Evolutionary conservation across 2,329 filamentous ascomycete genomes (phyloP), one percentile per base, ranked within the genome.

Genomic region (Fusarium solani-melongenae): DNA sequence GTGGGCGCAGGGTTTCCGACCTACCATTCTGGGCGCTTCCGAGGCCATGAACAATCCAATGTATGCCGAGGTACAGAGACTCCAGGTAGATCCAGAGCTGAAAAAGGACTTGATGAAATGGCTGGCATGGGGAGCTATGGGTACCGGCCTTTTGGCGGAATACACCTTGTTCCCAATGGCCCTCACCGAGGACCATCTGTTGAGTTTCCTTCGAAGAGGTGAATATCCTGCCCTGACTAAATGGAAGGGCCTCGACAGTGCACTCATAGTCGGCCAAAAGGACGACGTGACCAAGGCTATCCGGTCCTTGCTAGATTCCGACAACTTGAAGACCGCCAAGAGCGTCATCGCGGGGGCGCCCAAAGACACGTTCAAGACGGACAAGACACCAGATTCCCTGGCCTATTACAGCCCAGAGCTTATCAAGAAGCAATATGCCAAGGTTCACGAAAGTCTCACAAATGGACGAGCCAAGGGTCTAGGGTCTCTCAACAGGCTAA

Each of bases 101-200:
- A 91, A 92, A 80, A 85, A 84, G 15, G 94, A 97, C 71, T 79
- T 98, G 34, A 91, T 94, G 86, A 88, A 93, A 72, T 98, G 95
- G 95, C 84, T 98, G 70, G 96, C 96, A 0, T 99, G 96, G 95
- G 94, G 94, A 62, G 92, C 92, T 68, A 96, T 98, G 94, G 92
- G 92, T 14, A 92, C 92, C 20, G 96, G 96, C 2, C 84, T 98
- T 38, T 86, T 98, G 56, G 88, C 92, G 17, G 92, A 96, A 80
- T 92, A 92, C 83, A 88, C 93, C n/a, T 88, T 94, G 29, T 88
- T 98, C 60, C 96, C 96, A 5, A 98, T 98, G 93, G 93, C 90
- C 0, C 81, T 90, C 20, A 89, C 91, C 74, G 90, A 95, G 69
- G 94, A 98, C 78, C 82, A 89, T 3, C 86, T 96, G 66, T 84